Evolutionary conservation across 2,329 filamentous ascomycete species (phyloP).

Genomic region (Nothomitra cinnamomea): DNA sequence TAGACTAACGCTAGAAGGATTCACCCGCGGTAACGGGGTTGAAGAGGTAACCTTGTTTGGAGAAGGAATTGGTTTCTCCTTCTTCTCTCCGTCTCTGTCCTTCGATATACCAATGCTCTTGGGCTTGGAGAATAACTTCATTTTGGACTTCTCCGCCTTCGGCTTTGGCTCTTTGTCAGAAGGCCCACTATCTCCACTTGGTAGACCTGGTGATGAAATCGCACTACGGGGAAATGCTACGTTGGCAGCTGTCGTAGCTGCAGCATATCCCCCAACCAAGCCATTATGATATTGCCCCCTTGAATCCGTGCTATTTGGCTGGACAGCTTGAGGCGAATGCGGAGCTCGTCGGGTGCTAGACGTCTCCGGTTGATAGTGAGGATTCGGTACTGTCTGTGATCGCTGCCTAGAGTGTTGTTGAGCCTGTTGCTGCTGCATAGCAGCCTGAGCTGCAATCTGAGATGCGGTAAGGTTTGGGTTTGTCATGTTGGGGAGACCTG

Average conservation of each 20-base stretch:
- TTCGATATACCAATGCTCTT: constrained; percentile 59
- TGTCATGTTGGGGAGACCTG: constrained; percentile 32
- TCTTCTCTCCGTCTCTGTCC: constrained; percentile 40
- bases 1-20: constrained; percentile 53
- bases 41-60: constrained; percentile 54
- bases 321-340: background rate
- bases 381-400: constrained; percentile 55
- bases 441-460: constrained; percentile 65
- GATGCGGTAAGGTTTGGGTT: constrained; percentile 42
- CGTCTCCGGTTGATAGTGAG: constrained; percentile 13
- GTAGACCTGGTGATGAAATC: constrained; percentile 18
- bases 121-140: constrained; percentile 65
- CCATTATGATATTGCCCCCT: constrained; percentile 39
- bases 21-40: constrained; percentile 47
- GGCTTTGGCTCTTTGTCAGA: constrained; percentile 40
- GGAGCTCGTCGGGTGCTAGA: background rate
- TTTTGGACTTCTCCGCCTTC: constrained; percentile 55
- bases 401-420: constrained; percentile 42
- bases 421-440: constrained; percentile 46
- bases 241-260: constrained; percentile 56
- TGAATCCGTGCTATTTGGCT: background rate
- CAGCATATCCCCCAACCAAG: constrained; percentile 39
- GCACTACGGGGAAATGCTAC: constrained; percentile 52
- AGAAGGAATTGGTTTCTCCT: constrained; percentile 51
- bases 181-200: constrained; percentile 21